Base-by-base conservation (phyloP, 2,329 filamentous ascomycete species). In the Diaporthe sp. region DNA sequence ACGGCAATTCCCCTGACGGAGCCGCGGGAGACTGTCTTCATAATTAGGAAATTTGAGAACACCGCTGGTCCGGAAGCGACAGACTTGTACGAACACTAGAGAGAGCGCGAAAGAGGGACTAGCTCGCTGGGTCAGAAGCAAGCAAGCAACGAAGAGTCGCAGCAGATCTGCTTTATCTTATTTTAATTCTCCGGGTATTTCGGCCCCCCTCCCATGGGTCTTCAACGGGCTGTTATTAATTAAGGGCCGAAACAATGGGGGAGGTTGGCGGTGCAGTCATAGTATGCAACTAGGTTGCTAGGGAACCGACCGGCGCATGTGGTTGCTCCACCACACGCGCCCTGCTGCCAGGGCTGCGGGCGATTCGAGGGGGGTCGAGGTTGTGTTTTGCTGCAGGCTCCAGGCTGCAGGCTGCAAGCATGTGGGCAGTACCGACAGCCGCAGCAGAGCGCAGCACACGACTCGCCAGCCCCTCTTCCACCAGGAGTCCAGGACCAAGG, bases 231-330 rank as follows among this genome's bases (percentile, higher is more conserved):
- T 55, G 22, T 70, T 55, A 42, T 70, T 70, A 55, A 70, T 70
- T 70, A 42, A 70, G 49, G 65, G 65, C 34, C 65, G 65, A 70
- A 70, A 70, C 49, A 70, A 70, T 70, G 49, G 49, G 65, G 65
- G 65, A 70, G 65, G 65, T 70, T 55, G 65, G 65, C 65, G 49
- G 65, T 70, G 65, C 65, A 42, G 65, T 70, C 49, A 55, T 55
- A 53, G 49, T 51, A 55, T 70, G 65, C 65, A 42, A 17, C 65
- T 42, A 70, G 49, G 65, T 55, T 70, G 46, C 49, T 42, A 31
- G 65, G 65, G 34, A 55, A 55, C 65, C 34, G 34, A 55, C 15
- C 17, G 49, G 49, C 31, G n/a, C 46, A 39, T 17, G 49, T 55
- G 46, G 49, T 70, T 70, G 65, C 65, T 70, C 65, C 65, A 70